Evolutionary conservation across 1,139 yeast genomes (phyloP).

Genomic region (Candida pseudocylindracea): DNA sequence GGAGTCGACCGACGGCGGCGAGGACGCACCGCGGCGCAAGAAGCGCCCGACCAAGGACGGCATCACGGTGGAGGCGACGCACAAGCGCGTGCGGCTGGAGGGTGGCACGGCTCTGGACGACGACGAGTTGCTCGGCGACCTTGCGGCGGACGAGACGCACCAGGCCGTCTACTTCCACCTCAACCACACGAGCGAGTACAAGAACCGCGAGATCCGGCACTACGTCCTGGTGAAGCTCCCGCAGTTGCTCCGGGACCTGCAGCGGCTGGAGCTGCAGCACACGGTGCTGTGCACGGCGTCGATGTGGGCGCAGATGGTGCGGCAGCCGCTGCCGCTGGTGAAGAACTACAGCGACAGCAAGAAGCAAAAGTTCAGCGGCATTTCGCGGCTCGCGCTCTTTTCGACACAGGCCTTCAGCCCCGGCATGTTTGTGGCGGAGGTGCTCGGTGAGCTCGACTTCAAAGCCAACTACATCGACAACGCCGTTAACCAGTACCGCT

Average conservation of each 20-base stretch:
- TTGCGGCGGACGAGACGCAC: slow-evolving; percentile 22
- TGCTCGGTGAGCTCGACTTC: slow-evolving; percentile 51
- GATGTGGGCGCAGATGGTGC: slow-evolving; percentile 7
- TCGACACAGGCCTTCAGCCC: slow-evolving; percentile 8
- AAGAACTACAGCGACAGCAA: slow-evolving; percentile 29
- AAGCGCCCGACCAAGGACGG: no score
- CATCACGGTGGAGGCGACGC: neutral
- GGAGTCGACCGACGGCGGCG: neutral
- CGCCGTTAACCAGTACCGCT: slow-evolving; percentile 50
- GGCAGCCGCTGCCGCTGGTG: slow-evolving; percentile 5
- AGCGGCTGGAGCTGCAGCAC: slow-evolving; percentile 5
- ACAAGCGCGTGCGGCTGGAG: neutral
- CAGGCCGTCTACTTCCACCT: slow-evolving; percentile 27
- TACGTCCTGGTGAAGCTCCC: slow-evolving; percentile 13
- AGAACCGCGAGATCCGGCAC: slow-evolving; percentile 14
- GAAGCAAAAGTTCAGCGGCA: slow-evolving; percentile 49
- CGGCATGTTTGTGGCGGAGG: slow-evolving; percentile 36
- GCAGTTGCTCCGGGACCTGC: slow-evolving; percentile 10
- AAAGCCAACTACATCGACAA: slow-evolving; percentile 40
- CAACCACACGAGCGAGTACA: slow-evolving; percentile 19
- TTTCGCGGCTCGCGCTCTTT: slow-evolving; percentile 46
- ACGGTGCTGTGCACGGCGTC: slow-evolving; percentile 7
- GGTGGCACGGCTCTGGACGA: slow-evolving; percentile 1
- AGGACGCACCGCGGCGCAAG: neutral
- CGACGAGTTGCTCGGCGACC: slow-evolving; percentile 17